Percentiles rank a stretch among this genome's conserved stretches.
phyloP scores from a whole-genome alignment of 805 yeast genomes.

The Metschnikowia orientalis region DNA sequence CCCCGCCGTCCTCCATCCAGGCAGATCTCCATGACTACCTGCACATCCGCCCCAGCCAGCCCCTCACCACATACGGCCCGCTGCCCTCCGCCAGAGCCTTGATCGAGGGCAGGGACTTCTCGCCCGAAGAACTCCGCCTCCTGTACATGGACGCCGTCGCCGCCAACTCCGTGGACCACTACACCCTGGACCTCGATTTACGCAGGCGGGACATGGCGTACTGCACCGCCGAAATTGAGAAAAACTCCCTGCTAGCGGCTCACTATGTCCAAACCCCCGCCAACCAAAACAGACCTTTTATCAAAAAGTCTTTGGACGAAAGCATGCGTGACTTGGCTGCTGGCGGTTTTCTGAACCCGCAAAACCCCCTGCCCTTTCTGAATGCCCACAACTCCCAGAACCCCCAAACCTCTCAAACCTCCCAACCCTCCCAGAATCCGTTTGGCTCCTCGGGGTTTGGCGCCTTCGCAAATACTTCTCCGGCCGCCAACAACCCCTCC shows the following conservation, averaged over 20 bases:
- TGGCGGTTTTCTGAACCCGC: no score
- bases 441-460: conserved; percentile 6
- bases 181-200: conserved; percentile 37
- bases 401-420: no score
- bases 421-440: no score
- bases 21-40: conserved; percentile 22
- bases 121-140: conserved; percentile 50
- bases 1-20: conserved; percentile 17
- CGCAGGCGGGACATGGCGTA: conserved; percentile 16
- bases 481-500: conserved; percentile 1
- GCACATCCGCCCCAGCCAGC: conserved; percentile 27
- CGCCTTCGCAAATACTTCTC: neutral
- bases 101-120: conserved; percentile 48
- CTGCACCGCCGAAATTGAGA: conserved; percentile 28
- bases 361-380: no score
- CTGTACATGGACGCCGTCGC: conserved; percentile 41
- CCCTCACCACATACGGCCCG: conserved; percentile 45
- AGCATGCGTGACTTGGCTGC: conserved; percentile 25
- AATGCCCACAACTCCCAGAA: no score
- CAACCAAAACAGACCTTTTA: conserved; percentile 24
- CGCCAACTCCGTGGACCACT: conserved; percentile 32
- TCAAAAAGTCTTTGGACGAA: conserved; percentile 26
- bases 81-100: conserved; percentile 46
- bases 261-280: conserved; percentile 43
- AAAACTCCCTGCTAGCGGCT: conserved; percentile 48